Evolutionary conservation across 441 rosid genomes (phyloP).

Genomic region (Rhodomyrtus psidioides): DNA sequence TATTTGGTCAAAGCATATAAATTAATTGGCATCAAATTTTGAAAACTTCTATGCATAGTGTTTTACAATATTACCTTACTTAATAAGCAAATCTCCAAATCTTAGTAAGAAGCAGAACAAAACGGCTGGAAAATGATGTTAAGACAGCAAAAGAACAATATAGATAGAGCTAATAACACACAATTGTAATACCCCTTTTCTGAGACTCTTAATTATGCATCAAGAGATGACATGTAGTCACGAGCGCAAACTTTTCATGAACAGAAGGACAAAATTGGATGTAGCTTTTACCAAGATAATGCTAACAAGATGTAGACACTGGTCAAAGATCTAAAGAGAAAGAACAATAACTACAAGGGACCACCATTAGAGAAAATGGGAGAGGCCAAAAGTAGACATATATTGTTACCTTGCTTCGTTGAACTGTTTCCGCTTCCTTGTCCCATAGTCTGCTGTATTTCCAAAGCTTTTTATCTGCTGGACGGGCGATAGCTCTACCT

Average conservation of each 20-base stretch:
- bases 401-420: not conserved
- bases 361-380: not conserved
- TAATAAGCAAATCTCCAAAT: no score
- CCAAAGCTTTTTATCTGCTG: not conserved
- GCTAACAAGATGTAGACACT: not conserved
- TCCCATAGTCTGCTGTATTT: not conserved
- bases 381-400: not conserved
- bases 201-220: not conserved
- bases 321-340: not conserved
- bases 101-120: not conserved
- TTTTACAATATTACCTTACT: not conserved
- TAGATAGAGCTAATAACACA: not conserved
- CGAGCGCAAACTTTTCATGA: not conserved
- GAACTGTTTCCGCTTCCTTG: not conserved
- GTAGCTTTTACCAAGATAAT: not conserved
- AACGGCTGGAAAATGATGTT: not conserved
- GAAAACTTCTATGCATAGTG: not conserved
- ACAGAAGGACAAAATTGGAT: not conserved
- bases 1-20: not conserved
- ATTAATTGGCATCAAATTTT: not conserved
- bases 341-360: not conserved
- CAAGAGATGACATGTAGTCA: not conserved
- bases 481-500: not conserved
- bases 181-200: no score
- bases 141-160: not conserved